Evolutionary conservation across 1,139 yeast genomes (phyloP).

Genomic region (Debaryomyces subglobosus): DNA sequence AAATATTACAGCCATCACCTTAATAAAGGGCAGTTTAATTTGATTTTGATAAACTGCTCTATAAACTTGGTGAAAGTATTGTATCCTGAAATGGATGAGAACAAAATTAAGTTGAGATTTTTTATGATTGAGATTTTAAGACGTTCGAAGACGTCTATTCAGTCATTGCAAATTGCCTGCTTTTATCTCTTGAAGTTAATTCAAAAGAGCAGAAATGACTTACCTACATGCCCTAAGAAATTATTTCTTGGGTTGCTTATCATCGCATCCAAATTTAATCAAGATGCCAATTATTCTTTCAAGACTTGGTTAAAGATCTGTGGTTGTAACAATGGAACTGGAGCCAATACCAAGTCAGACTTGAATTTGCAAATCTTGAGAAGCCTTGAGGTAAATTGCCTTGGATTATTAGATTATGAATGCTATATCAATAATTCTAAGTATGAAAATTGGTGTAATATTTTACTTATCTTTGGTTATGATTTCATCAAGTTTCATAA

Average conservation of each 20-base stretch:
- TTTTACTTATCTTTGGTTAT: constrained; percentile 47
- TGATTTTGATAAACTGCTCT: constrained; percentile 42
- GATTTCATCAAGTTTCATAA: constrained; percentile 41
- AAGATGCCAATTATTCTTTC: constrained; percentile 71
- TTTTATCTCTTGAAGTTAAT: constrained; percentile 59
- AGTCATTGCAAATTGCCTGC: constrained; percentile 67
- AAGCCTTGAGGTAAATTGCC: constrained; percentile 56
- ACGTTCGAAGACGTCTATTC: constrained; percentile 68
- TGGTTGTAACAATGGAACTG: constrained; percentile 46
- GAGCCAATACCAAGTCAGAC: constrained; percentile 9
- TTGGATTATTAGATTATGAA: constrained; percentile 57
- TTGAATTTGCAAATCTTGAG: constrained; percentile 47
- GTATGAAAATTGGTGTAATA: constrained; percentile 60
- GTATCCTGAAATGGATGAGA: constrained; percentile 27
- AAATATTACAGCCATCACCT: constrained; percentile 44
- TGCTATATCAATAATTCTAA: constrained; percentile 52
- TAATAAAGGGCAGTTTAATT: constrained; percentile 46
- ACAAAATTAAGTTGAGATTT: constrained; percentile 33
- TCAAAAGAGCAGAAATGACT: constrained; percentile 16
- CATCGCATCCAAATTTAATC: constrained; percentile 70
- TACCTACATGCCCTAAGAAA: constrained; percentile 59
- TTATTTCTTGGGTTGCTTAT: constrained; percentile 68
- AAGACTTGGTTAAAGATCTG: constrained; percentile 78
- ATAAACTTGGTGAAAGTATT: constrained; percentile 41
- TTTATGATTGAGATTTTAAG: constrained; percentile 68